A percentile compares a stretch with the other conserved stretches of the same genome.
phyloP scores from a whole-genome alignment of 768 basidiomycete species.

The Tylopilus rubrobrunneus region DNA sequence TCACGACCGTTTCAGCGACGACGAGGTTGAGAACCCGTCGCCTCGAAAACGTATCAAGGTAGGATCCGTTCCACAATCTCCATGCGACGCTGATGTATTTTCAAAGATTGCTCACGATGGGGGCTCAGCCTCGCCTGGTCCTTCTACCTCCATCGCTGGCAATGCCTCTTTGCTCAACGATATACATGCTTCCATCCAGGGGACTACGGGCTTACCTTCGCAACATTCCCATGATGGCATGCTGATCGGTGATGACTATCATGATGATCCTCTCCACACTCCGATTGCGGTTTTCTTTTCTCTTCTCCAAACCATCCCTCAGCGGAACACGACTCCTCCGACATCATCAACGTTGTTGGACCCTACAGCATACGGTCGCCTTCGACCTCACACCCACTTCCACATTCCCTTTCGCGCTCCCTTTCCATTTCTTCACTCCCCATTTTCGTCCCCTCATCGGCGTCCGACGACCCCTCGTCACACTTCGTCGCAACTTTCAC shows the following conservation, averaged over 20 bases:
- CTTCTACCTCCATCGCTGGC: background rate
- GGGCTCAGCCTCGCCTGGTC: background rate
- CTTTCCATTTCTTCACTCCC: constrained; percentile 13
- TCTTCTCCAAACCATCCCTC: constrained; percentile 14
- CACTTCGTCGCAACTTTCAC: constrained; percentile 13
- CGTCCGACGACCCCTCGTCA: constrained; percentile 16
- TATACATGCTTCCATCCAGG: background rate
- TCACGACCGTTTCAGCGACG: constrained; percentile 2
- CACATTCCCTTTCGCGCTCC: constrained; percentile 7
- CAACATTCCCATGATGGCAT: background rate
- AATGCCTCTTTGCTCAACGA: background rate
- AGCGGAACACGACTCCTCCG: background rate
- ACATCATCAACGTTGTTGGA: background rate
- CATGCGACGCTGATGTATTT: constrained; percentile 9
- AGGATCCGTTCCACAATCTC: background rate
- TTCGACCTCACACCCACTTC: background rate
- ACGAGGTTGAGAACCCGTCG: constrained; percentile 18
- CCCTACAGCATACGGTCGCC: background rate
- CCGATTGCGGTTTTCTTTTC: constrained; percentile 18
- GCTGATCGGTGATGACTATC: background rate
- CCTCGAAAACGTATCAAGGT: constrained; percentile 40
- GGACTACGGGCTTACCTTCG: background rate
- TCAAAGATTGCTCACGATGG: constrained; percentile 18
- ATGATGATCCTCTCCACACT: constrained; percentile 4
- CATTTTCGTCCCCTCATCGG: constrained; percentile 14